Evolutionary conservation across 352 stramenopile species (phyloP).

Genomic region (Thalassiosira sp.): DNA sequence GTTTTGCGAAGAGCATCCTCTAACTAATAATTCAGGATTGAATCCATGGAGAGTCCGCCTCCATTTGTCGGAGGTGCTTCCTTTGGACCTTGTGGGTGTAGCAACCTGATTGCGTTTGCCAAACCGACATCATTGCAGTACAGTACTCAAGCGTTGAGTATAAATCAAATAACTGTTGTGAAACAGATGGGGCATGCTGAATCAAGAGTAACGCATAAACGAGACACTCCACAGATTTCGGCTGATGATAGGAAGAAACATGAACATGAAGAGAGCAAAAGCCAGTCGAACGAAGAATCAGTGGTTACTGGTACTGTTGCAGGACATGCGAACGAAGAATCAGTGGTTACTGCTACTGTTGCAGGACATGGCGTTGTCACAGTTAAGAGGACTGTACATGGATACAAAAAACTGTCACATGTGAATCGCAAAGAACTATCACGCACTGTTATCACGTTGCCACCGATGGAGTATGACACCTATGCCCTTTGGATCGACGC

Average conservation of each 20-base stretch:
- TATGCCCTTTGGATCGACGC: conserved; percentile 93
- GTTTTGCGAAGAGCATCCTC: not conserved
- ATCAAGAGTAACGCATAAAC: not conserved
- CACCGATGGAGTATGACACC: conserved; percentile 93
- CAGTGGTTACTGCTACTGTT: conserved; percentile 34
- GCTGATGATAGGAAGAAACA: conserved; percentile 9
- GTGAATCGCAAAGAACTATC: conserved; percentile 77
- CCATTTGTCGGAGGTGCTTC: conserved; percentile 49
- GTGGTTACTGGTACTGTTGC: conserved; percentile 42
- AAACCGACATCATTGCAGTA: conserved; percentile 65
- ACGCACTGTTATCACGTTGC: conserved; percentile 91
- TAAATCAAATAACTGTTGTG: conserved; percentile 77
- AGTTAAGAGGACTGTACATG: conserved; percentile 77
- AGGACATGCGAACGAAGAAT: too few relatives aligned
- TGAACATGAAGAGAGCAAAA: conserved; percentile 1
- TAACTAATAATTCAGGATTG: conserved; percentile 66
- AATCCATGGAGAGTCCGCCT: conserved; percentile 73
- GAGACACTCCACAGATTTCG: not conserved
- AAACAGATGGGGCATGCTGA: conserved; percentile 76
- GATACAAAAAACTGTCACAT: conserved; percentile 73
- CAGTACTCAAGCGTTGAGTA: conserved; percentile 69
- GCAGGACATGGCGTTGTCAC: conserved; percentile 76
- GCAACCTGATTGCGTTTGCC: conserved; percentile 70
- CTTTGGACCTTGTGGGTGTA: conserved; percentile 46
- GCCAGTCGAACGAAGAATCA: not conserved